Percentiles rank a stretch among this genome's conserved stretches.
phyloP scores from a whole-genome alignment of 2,329 filamentous ascomycete genomes.

The Alternaria sp. region DNA sequence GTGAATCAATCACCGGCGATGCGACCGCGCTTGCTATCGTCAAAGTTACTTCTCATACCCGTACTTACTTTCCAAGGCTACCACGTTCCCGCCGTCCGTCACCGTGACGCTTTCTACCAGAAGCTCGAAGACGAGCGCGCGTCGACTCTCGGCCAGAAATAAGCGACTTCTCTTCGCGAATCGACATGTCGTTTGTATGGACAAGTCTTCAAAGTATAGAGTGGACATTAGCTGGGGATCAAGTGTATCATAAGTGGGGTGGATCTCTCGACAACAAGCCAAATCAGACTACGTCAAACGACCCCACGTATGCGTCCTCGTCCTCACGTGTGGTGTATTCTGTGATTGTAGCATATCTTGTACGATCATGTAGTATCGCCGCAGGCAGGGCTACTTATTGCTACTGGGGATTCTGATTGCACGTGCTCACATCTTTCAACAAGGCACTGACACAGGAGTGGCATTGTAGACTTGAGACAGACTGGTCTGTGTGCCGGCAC shows the following conservation, averaged over 20 bases:
- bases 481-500: not conserved
- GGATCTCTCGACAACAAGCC: slow-evolving; percentile 35
- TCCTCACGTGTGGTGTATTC: not conserved
- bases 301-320: slow-evolving; percentile 5
- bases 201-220: slow-evolving; percentile 37
- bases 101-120: slow-evolving; percentile 69
- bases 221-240: slow-evolving; percentile 33
- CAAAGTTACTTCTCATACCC: not conserved
- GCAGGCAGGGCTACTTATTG: not conserved
- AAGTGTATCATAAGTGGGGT: slow-evolving; percentile 46
- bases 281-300: slow-evolving; percentile 20
- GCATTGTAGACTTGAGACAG: not conserved
- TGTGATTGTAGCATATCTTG: not conserved
- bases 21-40: slow-evolving; percentile 1
- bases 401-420: not conserved
- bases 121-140: slow-evolving; percentile 70
- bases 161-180: slow-evolving; percentile 22
- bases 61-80: slow-evolving; percentile 59
- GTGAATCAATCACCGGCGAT: slow-evolving; percentile 39
- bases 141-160: slow-evolving; percentile 53
- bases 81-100: slow-evolving; percentile 70
- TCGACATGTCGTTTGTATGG: slow-evolving; percentile 41
- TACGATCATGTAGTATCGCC: not conserved
- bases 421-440: not conserved
- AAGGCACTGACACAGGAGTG: not conserved